phyloP scores from a whole-genome alignment of 768 basidiomycete genomes.

The Ramaria sp. region DNA sequence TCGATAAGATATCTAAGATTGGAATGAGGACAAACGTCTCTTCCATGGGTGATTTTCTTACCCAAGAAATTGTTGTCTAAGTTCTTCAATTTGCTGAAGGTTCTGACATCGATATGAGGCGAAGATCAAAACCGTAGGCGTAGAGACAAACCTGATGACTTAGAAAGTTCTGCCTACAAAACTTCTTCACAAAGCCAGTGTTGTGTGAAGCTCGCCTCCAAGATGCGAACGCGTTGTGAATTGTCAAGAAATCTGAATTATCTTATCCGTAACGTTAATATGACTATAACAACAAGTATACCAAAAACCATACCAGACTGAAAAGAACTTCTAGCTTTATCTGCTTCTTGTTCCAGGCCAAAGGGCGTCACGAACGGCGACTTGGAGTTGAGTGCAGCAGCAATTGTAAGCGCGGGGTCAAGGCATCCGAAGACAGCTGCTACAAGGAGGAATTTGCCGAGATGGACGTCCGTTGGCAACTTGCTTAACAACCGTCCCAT shows the following conservation, averaged over 20 bases:
- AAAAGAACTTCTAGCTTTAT: slow-evolving; percentile 74
- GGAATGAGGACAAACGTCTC: slow-evolving; percentile 1
- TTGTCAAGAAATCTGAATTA: slow-evolving; percentile 90
- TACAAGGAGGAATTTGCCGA: slow-evolving; percentile 85
- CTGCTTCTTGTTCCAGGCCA: slow-evolving; percentile 79
- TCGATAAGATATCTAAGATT: slow-evolving; percentile 70
- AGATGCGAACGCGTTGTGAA: slow-evolving; percentile 80
- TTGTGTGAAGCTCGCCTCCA: slow-evolving; percentile 76
- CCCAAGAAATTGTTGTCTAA: slow-evolving; percentile 83
- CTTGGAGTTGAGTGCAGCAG: slow-evolving; percentile 85
- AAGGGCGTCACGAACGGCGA: slow-evolving; percentile 87
- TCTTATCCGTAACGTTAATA: slow-evolving; percentile 33
- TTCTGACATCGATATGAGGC: slow-evolving; percentile 45
- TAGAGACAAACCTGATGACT: slow-evolving; percentile 57
- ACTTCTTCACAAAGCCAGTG: slow-evolving; percentile 49
- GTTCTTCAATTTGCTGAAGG: slow-evolving; percentile 90
- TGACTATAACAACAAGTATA: neutral
- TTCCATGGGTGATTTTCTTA: slow-evolving; percentile 24
- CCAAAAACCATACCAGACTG: slow-evolving; percentile 44
- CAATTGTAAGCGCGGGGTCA: slow-evolving; percentile 94
- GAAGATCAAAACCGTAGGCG: neutral
- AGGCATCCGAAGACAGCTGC: slow-evolving; percentile 81
- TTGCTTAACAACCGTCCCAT: slow-evolving; percentile 87
- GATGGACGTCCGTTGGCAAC: slow-evolving; percentile 90
- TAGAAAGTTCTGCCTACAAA: slow-evolving; percentile 71